Conservation (phyloP, 331 rosid species). For the Telfairia occidentalis region DNA sequence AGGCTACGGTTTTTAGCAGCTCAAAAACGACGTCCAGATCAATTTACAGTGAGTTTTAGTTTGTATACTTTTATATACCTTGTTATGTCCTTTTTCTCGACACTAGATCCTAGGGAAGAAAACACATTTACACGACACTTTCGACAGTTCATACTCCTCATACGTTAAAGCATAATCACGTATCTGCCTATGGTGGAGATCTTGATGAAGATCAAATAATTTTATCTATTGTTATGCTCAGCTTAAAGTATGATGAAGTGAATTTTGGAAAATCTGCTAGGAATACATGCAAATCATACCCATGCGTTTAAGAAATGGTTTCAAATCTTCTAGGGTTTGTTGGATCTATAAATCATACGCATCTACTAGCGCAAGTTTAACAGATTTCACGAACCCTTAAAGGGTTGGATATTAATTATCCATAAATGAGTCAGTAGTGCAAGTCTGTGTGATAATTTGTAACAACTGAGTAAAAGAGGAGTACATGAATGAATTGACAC, state of each 20-base stretch:
- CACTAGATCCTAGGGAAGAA: background rate
- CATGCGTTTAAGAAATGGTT: background rate
- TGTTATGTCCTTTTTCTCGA: background rate
- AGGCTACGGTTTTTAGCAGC: slow-evolving; percentile 70
- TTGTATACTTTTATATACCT: background rate
- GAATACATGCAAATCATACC: background rate
- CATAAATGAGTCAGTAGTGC: background rate
- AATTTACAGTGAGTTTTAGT: slow-evolving; percentile 50
- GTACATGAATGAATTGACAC: no score
- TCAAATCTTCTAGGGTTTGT: background rate
- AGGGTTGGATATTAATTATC: background rate
- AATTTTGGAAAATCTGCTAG: background rate
- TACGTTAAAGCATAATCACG: background rate
- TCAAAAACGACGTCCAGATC: slow-evolving; percentile 72
- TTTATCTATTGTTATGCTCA: background rate
- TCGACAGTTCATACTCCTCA: background rate
- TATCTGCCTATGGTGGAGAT: background rate
- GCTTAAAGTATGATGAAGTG: background rate
- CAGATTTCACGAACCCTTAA: no score
- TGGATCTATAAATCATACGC: background rate
- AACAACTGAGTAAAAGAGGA: no score
- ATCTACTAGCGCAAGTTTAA: no score
- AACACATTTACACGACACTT: background rate
- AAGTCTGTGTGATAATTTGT: background rate
- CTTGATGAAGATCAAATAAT: background rate